phyloP scores from a whole-genome alignment of 106 monocot species.

The Hemerocallis citrina region DNA sequence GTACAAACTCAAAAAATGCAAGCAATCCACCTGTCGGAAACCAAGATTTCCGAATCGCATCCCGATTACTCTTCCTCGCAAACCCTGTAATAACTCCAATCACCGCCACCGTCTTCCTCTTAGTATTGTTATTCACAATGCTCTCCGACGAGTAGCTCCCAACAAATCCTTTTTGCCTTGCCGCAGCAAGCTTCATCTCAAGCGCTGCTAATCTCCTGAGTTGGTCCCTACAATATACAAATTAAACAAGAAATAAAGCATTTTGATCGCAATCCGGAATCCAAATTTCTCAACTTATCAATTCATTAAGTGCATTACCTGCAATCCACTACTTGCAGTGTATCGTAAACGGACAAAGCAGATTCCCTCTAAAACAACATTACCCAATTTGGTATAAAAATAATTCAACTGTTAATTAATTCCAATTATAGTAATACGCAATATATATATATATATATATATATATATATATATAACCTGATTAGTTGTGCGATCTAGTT shows the following conservation, averaged over 20 bases:
- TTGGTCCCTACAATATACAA: constrained; percentile 37
- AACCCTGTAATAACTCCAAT: constrained; percentile 58
- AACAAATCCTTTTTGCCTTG: constrained; percentile 54
- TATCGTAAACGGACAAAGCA: constrained; percentile 69
- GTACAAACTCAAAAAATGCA: neutral
- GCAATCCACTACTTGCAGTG: constrained; percentile 69
- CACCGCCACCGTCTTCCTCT: constrained; percentile 31
- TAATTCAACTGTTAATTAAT: neutral
- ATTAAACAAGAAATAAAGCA: neutral
- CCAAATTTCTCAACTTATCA: neutral
- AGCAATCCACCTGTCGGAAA: constrained; percentile 39
- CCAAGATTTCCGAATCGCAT: constrained; percentile 66
- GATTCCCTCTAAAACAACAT: constrained; percentile 31
- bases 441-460: neutral
- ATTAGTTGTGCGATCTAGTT: constrained; percentile 59
- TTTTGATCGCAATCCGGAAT: neutral
- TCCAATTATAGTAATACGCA: neutral
- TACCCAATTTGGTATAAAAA: neutral
- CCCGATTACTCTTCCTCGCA: constrained; percentile 44
- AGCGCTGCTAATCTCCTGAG: constrained; percentile 49
- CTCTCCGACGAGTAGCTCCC: constrained; percentile 30
- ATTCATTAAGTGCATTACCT: constrained; percentile 27
- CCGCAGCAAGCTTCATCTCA: constrained; percentile 68
- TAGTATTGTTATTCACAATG: constrained; percentile 21
- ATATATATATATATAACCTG: constrained; percentile 19